These are phyloP conservation scores for Suillus americanus DNA, from an alignment of 768 basidiomycete genomes.

Conservation along the genomic window DNA sequence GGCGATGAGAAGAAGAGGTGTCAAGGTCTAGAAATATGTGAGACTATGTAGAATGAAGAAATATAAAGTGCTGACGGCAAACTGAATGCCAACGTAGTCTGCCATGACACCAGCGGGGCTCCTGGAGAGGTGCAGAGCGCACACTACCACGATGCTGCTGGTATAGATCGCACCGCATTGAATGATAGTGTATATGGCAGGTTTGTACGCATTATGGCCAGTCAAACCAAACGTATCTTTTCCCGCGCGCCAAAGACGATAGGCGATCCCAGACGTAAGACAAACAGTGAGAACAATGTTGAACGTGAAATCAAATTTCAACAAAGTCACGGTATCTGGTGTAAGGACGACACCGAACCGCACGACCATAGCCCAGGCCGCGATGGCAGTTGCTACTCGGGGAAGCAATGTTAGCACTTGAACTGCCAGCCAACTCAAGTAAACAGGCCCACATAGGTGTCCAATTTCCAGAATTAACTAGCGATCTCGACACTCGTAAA, in stretches of 20 bases:
- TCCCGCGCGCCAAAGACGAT: conserved; percentile 14
- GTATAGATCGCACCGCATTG: conserved; percentile 20
- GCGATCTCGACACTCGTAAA: background rate
- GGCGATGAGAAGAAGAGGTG: background rate
- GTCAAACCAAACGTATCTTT: background rate
- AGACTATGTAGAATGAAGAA: background rate
- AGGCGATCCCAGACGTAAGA: conserved; percentile 16
- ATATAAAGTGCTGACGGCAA: background rate
- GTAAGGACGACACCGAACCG: background rate
- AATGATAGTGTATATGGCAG: conserved; percentile 16
- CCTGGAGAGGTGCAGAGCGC: conserved; percentile 4
- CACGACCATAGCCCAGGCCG: background rate
- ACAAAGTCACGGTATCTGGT: background rate
- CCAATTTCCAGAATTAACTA: conserved; percentile 1
- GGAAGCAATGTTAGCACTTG: background rate
- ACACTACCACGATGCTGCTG: conserved; percentile 12
- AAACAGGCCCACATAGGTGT: background rate
- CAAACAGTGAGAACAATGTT: conserved; percentile 13
- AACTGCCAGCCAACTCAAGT: background rate
- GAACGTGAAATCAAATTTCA: conserved; percentile 4
- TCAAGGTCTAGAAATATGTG: background rate
- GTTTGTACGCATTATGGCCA: conserved; percentile 7
- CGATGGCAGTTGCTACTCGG: background rate
- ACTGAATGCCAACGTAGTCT: conserved; percentile 1
- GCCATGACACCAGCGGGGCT: background rate